Base-by-base conservation (phyloP, 2,329 filamentous ascomycete species). In the Penicillium sp. region DNA sequence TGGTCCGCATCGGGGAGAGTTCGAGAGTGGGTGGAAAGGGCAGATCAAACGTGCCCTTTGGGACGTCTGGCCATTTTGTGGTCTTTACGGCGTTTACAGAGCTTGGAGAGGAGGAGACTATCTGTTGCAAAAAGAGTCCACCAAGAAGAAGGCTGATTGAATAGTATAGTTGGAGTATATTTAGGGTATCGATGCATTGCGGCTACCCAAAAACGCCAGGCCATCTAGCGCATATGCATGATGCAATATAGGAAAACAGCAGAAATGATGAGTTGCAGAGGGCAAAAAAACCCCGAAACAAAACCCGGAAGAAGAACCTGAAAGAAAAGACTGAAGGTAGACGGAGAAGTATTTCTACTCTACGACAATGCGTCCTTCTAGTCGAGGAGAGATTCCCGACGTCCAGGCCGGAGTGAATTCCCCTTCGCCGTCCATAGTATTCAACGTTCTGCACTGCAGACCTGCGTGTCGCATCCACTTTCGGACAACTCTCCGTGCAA, bases 381-480 rank as follows among this genome's bases (percentile, higher is more conserved):
- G 58, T 54, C 82, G 82, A 0, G 91, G 91, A 53, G 87, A 84
- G 70, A 96, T 92, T 1, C 89, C 88, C 58, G 83, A 84, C 9
- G 90, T 93, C 90, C 91, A 96, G 61, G 87, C 82, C 2, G 82
- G 80, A 36, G 76, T 76, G 31, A 88, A 85, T 48, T 85, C 82
- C 57, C 77, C 81, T 48, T 85, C 78, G 55, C 81, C 79, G 56
- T 89, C 80, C 16, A 82, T 70, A 16, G 66, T 66, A 56, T 83
- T 82, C 11, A 67, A 53, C 1, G 44, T 77, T 69, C 47, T 72
- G 66, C 49, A 77, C 56, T 85, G 78, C 19, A 95, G 76, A 0
- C 86, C 85, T 0, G 88, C 85, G 56, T 85, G 74, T 22, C 82
- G 79, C 67, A 87, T 88, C 91, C 91, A 96, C 65, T 88, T 89